Percentiles rank a stretch among this genome's conserved stretches.
Conservation (phyloP, 2,329 filamentous ascomycete genomes). For the Tolypocladium paradoxum region DNA sequence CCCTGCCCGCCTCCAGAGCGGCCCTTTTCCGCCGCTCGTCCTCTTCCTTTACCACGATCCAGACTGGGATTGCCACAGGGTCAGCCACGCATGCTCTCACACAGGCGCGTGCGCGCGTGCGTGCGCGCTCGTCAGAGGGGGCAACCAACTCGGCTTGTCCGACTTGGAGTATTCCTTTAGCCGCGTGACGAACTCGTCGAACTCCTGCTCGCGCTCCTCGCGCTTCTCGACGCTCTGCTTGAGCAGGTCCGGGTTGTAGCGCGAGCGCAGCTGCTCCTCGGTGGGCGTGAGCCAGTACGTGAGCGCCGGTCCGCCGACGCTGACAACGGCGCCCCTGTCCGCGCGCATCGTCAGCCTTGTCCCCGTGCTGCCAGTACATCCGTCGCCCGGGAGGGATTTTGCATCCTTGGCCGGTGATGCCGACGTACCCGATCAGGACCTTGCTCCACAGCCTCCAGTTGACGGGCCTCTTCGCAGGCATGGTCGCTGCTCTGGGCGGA, state of each 20-base stretch:
- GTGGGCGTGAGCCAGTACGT: constrained; percentile 71
- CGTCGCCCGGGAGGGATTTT: neutral
- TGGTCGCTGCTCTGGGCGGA: constrained; percentile 4
- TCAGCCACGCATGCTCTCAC: neutral
- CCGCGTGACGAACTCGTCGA: constrained; percentile 74
- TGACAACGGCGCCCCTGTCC: constrained; percentile 56
- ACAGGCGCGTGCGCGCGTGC: too few species aligned
- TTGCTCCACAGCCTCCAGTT: constrained; percentile 55
- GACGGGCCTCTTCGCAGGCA: constrained; percentile 32
- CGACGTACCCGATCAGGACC: constrained; percentile 53
- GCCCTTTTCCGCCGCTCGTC: constrained; percentile 30
- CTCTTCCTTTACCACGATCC: constrained; percentile 39
- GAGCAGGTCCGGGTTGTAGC: constrained; percentile 91
- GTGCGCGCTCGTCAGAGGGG: too few species aligned
- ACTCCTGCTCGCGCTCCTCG: constrained; percentile 68
- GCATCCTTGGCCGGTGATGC: neutral
- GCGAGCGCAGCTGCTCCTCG: constrained; percentile 84
- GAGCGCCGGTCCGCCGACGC: constrained; percentile 76
- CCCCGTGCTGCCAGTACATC: neutral
- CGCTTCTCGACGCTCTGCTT: constrained; percentile 74
- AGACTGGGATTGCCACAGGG: constrained; percentile 25
- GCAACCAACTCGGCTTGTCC: constrained; percentile 70
- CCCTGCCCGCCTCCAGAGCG: constrained; percentile 22
- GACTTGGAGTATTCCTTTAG: constrained; percentile 86
- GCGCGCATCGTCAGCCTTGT: neutral